Evolutionary conservation across 352 stramenopile species (phyloP).

Genomic region (Phytophthora sp.): DNA sequence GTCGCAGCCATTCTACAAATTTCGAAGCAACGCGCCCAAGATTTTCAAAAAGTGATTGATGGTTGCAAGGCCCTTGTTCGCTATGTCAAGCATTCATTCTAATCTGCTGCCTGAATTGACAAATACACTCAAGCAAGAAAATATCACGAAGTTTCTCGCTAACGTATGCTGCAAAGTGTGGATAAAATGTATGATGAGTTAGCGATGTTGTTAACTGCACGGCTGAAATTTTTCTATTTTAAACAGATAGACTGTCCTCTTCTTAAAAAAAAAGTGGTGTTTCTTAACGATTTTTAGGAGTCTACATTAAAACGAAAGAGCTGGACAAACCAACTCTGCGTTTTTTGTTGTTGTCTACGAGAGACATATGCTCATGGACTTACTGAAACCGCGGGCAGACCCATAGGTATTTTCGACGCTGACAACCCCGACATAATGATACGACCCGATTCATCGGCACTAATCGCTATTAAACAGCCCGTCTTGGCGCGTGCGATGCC

Average conservation of each 20-base stretch:
- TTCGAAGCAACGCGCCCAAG: neutral
- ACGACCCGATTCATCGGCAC: neutral
- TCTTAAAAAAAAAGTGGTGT: neutral
- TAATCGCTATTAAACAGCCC: neutral
- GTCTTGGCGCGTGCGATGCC: neutral
- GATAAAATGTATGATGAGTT: neutral
- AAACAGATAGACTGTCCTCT: neutral
- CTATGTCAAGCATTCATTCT: neutral
- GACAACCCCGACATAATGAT: neutral
- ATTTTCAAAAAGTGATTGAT: neutral
- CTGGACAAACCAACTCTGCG: neutral
- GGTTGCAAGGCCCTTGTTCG: neutral
- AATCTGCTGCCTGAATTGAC: neutral
- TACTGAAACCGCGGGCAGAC: neutral
- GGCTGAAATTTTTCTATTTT: neutral
- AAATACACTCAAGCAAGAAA: neutral
- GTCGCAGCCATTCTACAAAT: neutral
- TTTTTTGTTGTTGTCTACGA: neutral
- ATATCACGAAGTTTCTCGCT: neutral
- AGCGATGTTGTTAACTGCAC: neutral
- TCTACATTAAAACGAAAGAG: neutral
- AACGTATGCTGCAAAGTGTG: neutral
- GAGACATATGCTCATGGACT: neutral
- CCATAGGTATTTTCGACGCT: neutral
- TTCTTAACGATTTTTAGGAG: neutral